phyloP scores from a whole-genome alignment of 1,139 yeast species.

The Suhomyces choctaworum region DNA sequence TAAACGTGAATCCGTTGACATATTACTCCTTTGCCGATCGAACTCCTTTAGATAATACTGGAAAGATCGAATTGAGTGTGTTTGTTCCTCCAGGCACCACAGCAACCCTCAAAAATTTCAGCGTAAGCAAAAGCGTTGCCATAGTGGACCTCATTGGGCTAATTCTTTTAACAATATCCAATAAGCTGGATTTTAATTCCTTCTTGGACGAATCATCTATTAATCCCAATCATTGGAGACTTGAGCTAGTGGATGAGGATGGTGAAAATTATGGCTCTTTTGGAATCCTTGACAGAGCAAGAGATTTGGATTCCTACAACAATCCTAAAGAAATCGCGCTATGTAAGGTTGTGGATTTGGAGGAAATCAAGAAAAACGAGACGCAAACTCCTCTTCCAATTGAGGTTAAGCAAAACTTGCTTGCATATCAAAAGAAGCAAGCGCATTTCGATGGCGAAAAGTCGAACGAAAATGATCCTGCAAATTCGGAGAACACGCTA shows the following conservation, averaged over 20 bases:
- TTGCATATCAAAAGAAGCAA: constrained; percentile 12
- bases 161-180: constrained; percentile 41
- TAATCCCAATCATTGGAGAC: constrained; percentile 65
- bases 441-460: background rate
- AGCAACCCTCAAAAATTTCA: constrained; percentile 34
- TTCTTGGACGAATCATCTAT: constrained; percentile 18
- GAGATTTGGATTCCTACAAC: constrained; percentile 57
- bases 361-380: constrained; percentile 36
- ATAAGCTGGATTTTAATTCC: constrained; percentile 22
- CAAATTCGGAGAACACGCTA: constrained; percentile 1
- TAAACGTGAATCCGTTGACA: constrained; percentile 50
- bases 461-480: background rate
- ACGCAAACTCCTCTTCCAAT: constrained; percentile 54
- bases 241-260: constrained; percentile 76
- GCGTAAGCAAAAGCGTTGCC: constrained; percentile 46
- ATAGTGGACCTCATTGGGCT: constrained; percentile 68
- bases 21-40: constrained; percentile 52
- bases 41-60: constrained; percentile 7
- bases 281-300: constrained; percentile 62
- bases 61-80: constrained; percentile 30
- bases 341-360: constrained; percentile 42
- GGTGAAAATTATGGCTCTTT: constrained; percentile 78
- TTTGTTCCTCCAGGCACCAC: constrained; percentile 39
- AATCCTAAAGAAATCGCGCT: constrained; percentile 65
- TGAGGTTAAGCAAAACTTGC: constrained; percentile 35